Evolutionary conservation across 176 grass and related monocot species (phyloP).

Genomic region (Triticum monococcum): DNA sequence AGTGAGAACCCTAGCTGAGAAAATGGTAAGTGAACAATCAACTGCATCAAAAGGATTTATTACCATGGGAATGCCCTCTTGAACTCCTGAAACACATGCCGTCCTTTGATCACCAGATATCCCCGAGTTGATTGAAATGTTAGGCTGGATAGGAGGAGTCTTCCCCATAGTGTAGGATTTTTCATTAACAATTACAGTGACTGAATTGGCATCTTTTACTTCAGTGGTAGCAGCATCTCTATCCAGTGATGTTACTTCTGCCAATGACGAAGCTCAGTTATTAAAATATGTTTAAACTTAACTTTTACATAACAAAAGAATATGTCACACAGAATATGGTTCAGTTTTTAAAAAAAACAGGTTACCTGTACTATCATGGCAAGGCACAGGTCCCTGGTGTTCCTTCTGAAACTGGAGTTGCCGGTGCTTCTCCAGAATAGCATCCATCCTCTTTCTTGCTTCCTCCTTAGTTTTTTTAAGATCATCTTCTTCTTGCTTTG

Average conservation of each 20-base stretch:
- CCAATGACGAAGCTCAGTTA: neutral
- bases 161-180: slow-evolving; percentile 58
- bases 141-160: slow-evolving; percentile 35
- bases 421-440: slow-evolving; percentile 83
- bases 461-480: slow-evolving; percentile 88
- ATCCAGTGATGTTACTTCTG: slow-evolving; percentile 15
- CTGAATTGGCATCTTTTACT: slow-evolving; percentile 5
- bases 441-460: slow-evolving; percentile 80
- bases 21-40: slow-evolving; percentile 1
- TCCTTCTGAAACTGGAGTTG: slow-evolving; percentile 58
- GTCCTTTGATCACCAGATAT: slow-evolving; percentile 29
- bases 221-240: slow-evolving; percentile 1
- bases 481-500: slow-evolving; percentile 82
- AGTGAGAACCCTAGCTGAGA: slow-evolving; percentile 1
- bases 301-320: neutral
- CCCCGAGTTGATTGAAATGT: neutral
- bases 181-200: slow-evolving; percentile 30
- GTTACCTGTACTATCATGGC: slow-evolving; percentile 55
- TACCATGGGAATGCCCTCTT: slow-evolving; percentile 82
- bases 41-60: neutral
- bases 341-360: neutral
- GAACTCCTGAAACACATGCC: slow-evolving; percentile 48
- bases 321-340: neutral
- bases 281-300: neutral
- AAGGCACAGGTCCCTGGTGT: slow-evolving; percentile 34